Base-by-base conservation (phyloP, 1,284 basidiomycete species). In the Heterobasidion annosum region DNA sequence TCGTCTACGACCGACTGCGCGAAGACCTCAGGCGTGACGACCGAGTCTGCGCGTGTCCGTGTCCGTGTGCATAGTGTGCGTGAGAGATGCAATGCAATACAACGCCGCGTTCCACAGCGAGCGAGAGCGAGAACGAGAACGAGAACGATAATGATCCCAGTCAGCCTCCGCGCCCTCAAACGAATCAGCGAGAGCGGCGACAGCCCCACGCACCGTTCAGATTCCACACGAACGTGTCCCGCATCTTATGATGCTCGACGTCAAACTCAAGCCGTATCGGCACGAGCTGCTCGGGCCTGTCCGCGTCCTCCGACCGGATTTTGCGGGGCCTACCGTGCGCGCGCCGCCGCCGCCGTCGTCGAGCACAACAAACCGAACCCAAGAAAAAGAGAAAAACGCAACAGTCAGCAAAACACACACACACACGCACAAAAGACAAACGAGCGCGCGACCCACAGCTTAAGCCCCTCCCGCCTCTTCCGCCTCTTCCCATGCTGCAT, bases 171-270 rank as follows among this genome's bases (percentile, higher is more conserved):
- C 43, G 9, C 13, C 42, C 19, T 37, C 19, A 33, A 51, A 15
- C 33, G 44, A 25, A 34, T 43, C 13, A 15, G 1, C 3, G 25
- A 4, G 25, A 25, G 25, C 25, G 25, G 25, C 25, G 25, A 4
- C 25, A 25, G 3, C 25, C 3, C 25, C 12, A 71, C 80, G 52
- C 57, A 93, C 93, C 93, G 62, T 90, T 87, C 52, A 95, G 73
- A 65, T 99, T 98, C 96, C 96, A 99, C 37, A 96, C 83, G 69
- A 99, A 98, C 0, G 96, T 95, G 67, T 99, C 96, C 42, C 93
- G 83, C 76, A 98, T 84, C 69, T 89, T 91, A 67, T 90, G 88
- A 65, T 92, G 89, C 56, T 90, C 88, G 54, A 96, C 86, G 62
- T 99, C 97, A 63, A 98, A 85, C 69, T 99, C 97, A 51, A 99